Evolutionary conservation across 805 yeast species (phyloP).

Genomic region (Saccharomycopsis fodiens): DNA sequence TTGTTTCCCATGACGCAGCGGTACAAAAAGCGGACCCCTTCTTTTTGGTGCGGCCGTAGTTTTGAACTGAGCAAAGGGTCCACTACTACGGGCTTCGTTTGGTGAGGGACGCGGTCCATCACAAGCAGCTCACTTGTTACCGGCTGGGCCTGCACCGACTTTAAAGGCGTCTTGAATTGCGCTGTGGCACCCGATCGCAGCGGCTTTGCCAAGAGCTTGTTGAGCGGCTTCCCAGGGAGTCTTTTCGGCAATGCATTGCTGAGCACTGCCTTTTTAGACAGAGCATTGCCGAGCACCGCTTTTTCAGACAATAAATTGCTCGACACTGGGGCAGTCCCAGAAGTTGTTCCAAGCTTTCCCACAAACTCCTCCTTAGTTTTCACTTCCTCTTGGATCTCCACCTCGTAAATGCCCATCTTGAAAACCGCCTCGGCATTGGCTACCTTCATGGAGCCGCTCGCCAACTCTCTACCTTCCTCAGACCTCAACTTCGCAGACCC

Average conservation of each 20-base stretch:
- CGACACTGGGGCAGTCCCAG: slow-evolving; percentile 11
- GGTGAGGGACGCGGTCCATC: slow-evolving; percentile 16
- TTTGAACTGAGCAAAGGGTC: slow-evolving; percentile 47
- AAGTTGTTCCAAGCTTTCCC: background rate
- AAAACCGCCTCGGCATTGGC: slow-evolving; percentile 23
- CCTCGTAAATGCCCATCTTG: slow-evolving; percentile 50
- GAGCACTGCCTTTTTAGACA: too few relatives aligned
- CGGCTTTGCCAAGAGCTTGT: background rate
- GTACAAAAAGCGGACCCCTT: slow-evolving; percentile 76
- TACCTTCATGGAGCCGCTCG: slow-evolving; percentile 4
- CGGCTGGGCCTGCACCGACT: background rate
- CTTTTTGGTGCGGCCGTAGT: slow-evolving; percentile 80
- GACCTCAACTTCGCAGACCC: slow-evolving; percentile 20
- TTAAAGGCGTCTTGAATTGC: background rate
- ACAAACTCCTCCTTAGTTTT: background rate
- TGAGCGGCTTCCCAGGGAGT: background rate
- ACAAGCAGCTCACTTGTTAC: slow-evolving; percentile 7
- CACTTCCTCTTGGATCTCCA: slow-evolving; percentile 49
- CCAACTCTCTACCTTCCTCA: background rate
- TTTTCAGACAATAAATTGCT: background rate
- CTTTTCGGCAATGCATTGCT: background rate
- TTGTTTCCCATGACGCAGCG: slow-evolving; percentile 73
- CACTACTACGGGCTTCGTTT: slow-evolving; percentile 35
- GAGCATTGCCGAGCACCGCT: too few relatives aligned
- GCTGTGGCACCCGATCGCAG: background rate